Evolutionary conservation across 805 yeast genomes (phyloP).

Genomic region (Saccharomycopsis lassenensis): DNA sequence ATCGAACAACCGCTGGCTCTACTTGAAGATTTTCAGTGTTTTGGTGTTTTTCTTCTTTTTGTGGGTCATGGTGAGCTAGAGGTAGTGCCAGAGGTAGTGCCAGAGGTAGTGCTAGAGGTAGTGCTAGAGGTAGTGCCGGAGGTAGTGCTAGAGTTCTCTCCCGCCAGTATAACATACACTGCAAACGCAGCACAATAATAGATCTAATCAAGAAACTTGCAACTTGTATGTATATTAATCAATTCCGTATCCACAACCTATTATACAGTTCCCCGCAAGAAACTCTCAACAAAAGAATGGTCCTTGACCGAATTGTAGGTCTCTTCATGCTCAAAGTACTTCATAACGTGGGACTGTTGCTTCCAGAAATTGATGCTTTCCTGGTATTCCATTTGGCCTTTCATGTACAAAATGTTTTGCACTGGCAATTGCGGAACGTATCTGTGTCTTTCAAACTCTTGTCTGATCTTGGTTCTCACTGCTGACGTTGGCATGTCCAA

Average conservation of each 20-base stretch:
- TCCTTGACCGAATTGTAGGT: conserved; percentile 43
- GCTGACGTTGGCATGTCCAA: conserved; percentile 68
- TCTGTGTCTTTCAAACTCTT: conserved; percentile 80
- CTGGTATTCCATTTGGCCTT: conserved; percentile 87
- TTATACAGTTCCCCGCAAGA: conserved; percentile 45
- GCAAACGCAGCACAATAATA: too few relatives aligned
- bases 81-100: too few relatives aligned
- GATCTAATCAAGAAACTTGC: too few relatives aligned
- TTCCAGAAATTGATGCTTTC: conserved; percentile 85
- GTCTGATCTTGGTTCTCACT: conserved; percentile 76
- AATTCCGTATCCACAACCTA: too few relatives aligned
- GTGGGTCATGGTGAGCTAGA: conserved; percentile 67
- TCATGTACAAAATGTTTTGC: conserved; percentile 58
- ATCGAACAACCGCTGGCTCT: conserved; percentile 85
- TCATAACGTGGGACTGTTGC: conserved; percentile 75
- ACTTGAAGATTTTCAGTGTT: conserved; percentile 80
- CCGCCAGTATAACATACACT: too few relatives aligned
- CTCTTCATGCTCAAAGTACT: conserved; percentile 63
- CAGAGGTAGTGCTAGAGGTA: too few relatives aligned
- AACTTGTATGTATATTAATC: too few relatives aligned
- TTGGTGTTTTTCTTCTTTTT: conserved; percentile 63
- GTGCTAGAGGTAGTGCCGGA: too few relatives aligned
- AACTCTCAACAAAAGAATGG: conserved; percentile 59
- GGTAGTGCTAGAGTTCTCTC: too few relatives aligned
- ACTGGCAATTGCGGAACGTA: conserved; percentile 57